Conservation (phyloP, 2,329 filamentous ascomycete species). For the Pyricularia sp. region DNA sequence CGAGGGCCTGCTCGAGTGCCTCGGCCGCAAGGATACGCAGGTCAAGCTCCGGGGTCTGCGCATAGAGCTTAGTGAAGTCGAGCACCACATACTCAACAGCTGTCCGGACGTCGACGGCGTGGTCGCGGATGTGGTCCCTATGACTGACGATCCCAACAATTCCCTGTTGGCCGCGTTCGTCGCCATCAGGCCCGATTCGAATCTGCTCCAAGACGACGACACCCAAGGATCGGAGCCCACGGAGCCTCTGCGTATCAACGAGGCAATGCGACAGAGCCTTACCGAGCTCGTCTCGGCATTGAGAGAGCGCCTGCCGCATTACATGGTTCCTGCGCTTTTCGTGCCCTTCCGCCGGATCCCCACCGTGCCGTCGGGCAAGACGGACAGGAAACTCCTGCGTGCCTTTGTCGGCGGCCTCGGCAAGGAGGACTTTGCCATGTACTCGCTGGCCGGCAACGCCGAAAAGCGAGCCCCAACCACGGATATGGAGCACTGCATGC, state of each 20-base stretch:
- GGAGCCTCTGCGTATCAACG: background rate
- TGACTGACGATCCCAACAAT: background rate
- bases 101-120: background rate
- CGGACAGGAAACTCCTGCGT: slow-evolving; percentile 12
- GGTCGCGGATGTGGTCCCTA: background rate
- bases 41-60: slow-evolving; percentile 1
- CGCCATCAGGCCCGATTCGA: background rate
- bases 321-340: slow-evolving; percentile 16
- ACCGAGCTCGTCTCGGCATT: slow-evolving; percentile 6
- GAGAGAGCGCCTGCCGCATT: slow-evolving; percentile 8
- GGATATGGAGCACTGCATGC: background rate
- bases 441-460: slow-evolving; percentile 14
- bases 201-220: background rate
- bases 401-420: slow-evolving; percentile 7
- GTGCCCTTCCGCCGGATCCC: slow-evolving; percentile 17
- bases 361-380: slow-evolving; percentile 13
- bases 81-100: slow-evolving; percentile 2
- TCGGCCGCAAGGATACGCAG: slow-evolving; percentile 1
- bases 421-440: slow-evolving; percentile 6
- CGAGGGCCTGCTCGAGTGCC: background rate
- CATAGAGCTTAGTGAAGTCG: slow-evolving; percentile 5
- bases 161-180: background rate
- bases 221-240: background rate
- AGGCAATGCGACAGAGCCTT: background rate
- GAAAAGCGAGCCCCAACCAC: background rate